Evolutionary conservation across 371 early-diverging fungal species (phyloP).

Genomic region (Smittium culicis): DNA sequence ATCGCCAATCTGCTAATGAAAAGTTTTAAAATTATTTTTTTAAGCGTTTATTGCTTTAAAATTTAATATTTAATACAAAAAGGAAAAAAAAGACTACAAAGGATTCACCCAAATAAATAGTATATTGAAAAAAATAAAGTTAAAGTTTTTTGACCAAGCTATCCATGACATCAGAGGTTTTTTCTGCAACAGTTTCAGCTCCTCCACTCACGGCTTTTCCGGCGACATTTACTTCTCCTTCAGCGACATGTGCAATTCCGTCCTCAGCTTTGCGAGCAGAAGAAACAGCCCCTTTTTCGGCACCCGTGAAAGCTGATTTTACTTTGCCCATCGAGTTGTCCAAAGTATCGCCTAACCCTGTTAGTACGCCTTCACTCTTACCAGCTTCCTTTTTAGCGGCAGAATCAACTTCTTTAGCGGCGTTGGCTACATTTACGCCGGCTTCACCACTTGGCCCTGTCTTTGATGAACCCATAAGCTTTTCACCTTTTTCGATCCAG

Average conservation of each 20-base stretch:
- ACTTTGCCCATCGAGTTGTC: neutral
- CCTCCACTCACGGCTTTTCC: neutral
- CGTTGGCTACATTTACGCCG: neutral
- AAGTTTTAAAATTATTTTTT: no score
- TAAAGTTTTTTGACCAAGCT: no score
- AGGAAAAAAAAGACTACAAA: no score
- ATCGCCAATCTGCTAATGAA: no score
- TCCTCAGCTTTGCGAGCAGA: neutral
- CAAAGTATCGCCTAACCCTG: neutral
- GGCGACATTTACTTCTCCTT: neutral
- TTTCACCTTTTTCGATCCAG: constrained; percentile 1
- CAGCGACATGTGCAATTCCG: neutral
- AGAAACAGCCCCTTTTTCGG: neutral
- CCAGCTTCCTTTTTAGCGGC: neutral
- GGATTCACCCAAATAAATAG: no score
- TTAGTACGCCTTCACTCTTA: neutral
- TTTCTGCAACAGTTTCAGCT: neutral
- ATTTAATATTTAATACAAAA: no score
- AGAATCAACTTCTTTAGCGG: neutral
- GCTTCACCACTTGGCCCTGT: neutral
- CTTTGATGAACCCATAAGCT: neutral
- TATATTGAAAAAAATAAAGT: no score
- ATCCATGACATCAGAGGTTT: no score
- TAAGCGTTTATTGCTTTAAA: no score
- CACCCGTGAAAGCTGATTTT: neutral